These are phyloP conservation scores for Aspergillaceae sp. DNA, from an alignment of 2,329 filamentous ascomycete species.

Conservation along the genomic window DNA sequence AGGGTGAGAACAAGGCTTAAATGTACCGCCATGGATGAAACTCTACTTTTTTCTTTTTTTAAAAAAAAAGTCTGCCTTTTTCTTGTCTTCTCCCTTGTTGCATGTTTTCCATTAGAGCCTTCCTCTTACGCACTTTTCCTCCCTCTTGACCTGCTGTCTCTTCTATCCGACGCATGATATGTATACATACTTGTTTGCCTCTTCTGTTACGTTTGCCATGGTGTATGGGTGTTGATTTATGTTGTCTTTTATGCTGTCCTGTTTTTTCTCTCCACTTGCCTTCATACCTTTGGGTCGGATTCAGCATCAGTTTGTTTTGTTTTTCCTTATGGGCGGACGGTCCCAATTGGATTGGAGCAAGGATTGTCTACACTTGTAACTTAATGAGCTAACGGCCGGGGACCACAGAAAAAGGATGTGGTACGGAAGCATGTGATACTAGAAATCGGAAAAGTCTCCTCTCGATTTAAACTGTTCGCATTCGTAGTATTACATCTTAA, in stretches of 20 bases:
- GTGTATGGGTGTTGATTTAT: neutral
- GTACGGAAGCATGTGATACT: constrained; percentile 30
- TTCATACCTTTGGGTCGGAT: constrained; percentile 14
- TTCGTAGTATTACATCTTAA: no score
- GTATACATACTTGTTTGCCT: constrained; percentile 23
- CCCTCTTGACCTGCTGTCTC: constrained; percentile 12
- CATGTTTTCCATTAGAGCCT: constrained; percentile 11
- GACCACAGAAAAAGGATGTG: constrained; percentile 25
- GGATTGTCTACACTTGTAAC: constrained; percentile 30
- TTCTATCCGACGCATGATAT: constrained; percentile 21
- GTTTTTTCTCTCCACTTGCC: constrained; percentile 11
- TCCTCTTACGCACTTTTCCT: constrained; percentile 4
- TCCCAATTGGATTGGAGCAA: constrained; percentile 10
- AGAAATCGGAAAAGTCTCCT: constrained; percentile 34
- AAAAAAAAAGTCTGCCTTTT: constrained; percentile 14
- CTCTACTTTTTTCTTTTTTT: constrained; percentile 19
- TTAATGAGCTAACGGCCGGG: constrained; percentile 34
- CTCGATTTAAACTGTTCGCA: constrained; percentile 18
- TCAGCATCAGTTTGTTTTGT: constrained; percentile 8
- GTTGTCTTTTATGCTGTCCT: neutral
- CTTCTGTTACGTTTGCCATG: constrained; percentile 6
- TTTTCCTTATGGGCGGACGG: constrained; percentile 7
- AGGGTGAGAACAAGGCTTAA: constrained; percentile 62
- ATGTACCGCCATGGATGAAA: constrained; percentile 17
- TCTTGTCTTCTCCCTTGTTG: constrained; percentile 16